Evolutionary conservation across 257 asterid genomes (phyloP).

Genomic region (Ligustrum vulgare): DNA sequence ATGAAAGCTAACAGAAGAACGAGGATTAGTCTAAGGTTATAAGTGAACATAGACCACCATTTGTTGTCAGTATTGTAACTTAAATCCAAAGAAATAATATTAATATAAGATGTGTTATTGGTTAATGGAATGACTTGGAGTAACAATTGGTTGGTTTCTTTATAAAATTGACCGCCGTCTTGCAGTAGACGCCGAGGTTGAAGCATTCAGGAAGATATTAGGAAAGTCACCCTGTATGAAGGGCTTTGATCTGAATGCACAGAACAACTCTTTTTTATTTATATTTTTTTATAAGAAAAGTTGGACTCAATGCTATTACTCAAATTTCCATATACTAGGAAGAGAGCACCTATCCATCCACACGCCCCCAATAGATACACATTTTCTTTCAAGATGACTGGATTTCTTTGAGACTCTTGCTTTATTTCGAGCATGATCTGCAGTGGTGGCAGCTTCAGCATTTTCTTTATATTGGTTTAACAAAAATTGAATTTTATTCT

Average conservation of each 20-base stretch:
- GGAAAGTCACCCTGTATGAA: neutral
- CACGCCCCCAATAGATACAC: neutral
- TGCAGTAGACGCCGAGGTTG: neutral
- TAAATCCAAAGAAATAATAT: neutral
- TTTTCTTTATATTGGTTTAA: neutral
- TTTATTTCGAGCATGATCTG: neutral
- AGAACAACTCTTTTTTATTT: neutral
- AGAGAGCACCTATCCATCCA: neutral
- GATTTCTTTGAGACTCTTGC: neutral
- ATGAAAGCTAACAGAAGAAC: slow-evolving; percentile 1
- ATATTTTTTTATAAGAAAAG: neutral
- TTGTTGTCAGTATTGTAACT: neutral
- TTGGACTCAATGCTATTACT: neutral
- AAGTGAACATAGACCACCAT: neutral
- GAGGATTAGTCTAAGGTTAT: neutral
- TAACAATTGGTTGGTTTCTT: neutral
- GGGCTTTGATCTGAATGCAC: neutral
- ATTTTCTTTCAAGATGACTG: neutral
- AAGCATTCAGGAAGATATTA: neutral
- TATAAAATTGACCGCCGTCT: neutral
- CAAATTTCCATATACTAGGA: neutral
- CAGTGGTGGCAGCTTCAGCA: neutral
- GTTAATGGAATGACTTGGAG: neutral
- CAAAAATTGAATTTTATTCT: neutral
- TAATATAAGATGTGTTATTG: neutral